Conservation (phyloP, 257 asterid genomes). For the Penstemon barbatus region DNA sequence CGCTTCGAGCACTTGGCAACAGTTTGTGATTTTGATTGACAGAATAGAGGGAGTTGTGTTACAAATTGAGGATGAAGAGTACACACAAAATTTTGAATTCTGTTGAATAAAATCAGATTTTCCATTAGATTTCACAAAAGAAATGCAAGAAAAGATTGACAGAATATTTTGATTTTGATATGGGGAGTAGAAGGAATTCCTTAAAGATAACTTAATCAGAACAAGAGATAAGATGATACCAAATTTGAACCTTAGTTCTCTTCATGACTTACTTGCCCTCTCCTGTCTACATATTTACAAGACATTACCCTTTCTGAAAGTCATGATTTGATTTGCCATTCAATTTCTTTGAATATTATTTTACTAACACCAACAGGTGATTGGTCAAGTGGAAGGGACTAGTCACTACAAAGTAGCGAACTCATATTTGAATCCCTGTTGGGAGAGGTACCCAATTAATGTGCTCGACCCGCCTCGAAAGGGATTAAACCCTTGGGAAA, state of each 20-base stretch:
- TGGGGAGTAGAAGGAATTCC: not conserved
- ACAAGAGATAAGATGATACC: constrained; percentile 32
- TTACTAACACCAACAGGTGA: too few relatives aligned
- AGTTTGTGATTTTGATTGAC: constrained; percentile 26
- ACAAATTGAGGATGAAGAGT: constrained; percentile 22
- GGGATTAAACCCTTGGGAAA: too few relatives aligned
- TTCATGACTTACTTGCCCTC: not conserved
- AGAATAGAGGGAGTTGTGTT: constrained; percentile 17
- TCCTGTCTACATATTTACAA: constrained; percentile 2
- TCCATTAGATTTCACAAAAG: constrained; percentile 26
- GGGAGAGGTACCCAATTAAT: too few relatives aligned
- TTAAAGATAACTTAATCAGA: not conserved
- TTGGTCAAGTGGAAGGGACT: too few relatives aligned
- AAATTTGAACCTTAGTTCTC: constrained; percentile 13
- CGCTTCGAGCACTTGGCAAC: constrained; percentile 14
- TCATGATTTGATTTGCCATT: too few relatives aligned
- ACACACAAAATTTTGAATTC: constrained; percentile 19
- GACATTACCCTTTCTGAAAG: too few relatives aligned
- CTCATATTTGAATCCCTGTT: too few relatives aligned
- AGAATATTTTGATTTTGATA: too few relatives aligned
- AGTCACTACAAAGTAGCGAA: too few relatives aligned
- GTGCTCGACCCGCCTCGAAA: too few relatives aligned
- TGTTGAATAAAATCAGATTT: constrained; percentile 26
- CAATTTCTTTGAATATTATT: too few relatives aligned
- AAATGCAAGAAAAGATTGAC: not conserved